Evolutionary conservation across 2,329 filamentous ascomycete genomes (phyloP).

Genomic region (Cladosporium velox): DNA sequence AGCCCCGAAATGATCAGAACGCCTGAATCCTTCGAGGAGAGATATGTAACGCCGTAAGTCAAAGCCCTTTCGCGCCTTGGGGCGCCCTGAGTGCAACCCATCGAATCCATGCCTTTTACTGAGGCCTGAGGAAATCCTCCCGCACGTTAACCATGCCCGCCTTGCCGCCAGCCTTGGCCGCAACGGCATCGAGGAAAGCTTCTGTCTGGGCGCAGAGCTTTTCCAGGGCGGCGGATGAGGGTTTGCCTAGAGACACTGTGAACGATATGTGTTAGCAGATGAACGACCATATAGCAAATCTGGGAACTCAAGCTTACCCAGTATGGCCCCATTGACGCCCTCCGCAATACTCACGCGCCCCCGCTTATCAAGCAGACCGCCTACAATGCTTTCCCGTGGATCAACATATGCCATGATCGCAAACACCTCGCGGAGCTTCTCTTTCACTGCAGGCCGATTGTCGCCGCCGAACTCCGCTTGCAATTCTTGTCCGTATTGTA

Average conservation of each 20-base stretch:
- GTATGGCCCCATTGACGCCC: slow-evolving; percentile 88
- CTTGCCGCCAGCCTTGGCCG: slow-evolving; percentile 61
- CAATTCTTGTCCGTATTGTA: slow-evolving; percentile 78
- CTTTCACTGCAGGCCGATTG: slow-evolving; percentile 67
- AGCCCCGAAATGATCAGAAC: not conserved
- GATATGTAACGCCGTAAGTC: not conserved
- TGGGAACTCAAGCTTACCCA: slow-evolving; percentile 63
- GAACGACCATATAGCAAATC: not conserved
- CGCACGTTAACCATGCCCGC: slow-evolving; percentile 77
- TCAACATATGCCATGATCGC: slow-evolving; percentile 85
- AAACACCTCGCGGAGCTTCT: slow-evolving; percentile 80
- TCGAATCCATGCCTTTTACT: not conserved
- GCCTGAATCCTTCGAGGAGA: not conserved
- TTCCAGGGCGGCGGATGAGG: slow-evolving; percentile 81
- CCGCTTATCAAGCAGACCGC: slow-evolving; percentile 73
- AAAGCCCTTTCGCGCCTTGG: not conserved
- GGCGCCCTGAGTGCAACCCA: not conserved
- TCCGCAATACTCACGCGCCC: slow-evolving; percentile 81
- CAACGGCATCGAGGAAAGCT: slow-evolving; percentile 79
- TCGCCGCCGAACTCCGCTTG: slow-evolving; percentile 76
- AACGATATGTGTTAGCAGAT: not conserved
- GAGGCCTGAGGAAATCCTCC: slow-evolving; percentile 45
- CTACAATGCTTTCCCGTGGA: slow-evolving; percentile 75
- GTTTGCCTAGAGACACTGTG: slow-evolving; percentile 84
- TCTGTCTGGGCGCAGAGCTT: slow-evolving; percentile 83